phyloP scores from a whole-genome alignment of 1,139 yeast species.

The Suhomyces panamericanus region DNA sequence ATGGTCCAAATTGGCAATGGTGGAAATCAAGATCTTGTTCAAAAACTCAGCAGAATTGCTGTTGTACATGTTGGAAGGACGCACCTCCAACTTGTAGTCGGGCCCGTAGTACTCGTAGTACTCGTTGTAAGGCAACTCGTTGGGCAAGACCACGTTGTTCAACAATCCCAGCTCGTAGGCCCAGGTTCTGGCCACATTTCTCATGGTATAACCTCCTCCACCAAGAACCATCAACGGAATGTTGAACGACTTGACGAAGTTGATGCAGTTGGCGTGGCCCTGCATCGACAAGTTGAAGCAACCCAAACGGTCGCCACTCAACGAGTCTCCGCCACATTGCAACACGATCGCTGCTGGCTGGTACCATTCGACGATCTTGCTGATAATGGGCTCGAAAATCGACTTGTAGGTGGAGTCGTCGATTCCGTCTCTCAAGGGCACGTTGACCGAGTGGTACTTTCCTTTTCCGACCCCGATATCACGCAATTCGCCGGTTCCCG shows the following conservation, averaged over 20 bases:
- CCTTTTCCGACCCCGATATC: constrained; percentile 91
- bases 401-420: constrained; percentile 86
- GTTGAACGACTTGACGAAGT: constrained; percentile 81
- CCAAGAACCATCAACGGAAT: constrained; percentile 91
- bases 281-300: constrained; percentile 88
- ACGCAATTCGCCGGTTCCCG: constrained; percentile 90
- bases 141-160: constrained; percentile 75
- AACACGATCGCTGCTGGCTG: constrained; percentile 91
- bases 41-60: constrained; percentile 95
- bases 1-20: constrained; percentile 74
- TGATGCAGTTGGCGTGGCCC: constrained; percentile 96
- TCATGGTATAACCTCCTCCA: constrained; percentile 97
- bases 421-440: constrained; percentile 89
- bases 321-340: constrained; percentile 92
- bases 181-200: constrained; percentile 97
- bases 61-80: constrained; percentile 95
- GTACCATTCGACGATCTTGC: constrained; percentile 85
- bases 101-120: constrained; percentile 97
- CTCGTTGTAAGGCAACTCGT: constrained; percentile 91
- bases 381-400: constrained; percentile 82
- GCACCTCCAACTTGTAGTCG: constrained; percentile 86
- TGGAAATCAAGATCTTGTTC: constrained; percentile 77
- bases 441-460: constrained; percentile 80
- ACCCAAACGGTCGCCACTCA: constrained; percentile 88
- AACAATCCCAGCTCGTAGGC: constrained; percentile 89